Evolutionary conservation across 768 basidiomycete genomes (phyloP), one percentile per base, ranked within the genome.

Genomic region (Myochromella boudieri): DNA sequence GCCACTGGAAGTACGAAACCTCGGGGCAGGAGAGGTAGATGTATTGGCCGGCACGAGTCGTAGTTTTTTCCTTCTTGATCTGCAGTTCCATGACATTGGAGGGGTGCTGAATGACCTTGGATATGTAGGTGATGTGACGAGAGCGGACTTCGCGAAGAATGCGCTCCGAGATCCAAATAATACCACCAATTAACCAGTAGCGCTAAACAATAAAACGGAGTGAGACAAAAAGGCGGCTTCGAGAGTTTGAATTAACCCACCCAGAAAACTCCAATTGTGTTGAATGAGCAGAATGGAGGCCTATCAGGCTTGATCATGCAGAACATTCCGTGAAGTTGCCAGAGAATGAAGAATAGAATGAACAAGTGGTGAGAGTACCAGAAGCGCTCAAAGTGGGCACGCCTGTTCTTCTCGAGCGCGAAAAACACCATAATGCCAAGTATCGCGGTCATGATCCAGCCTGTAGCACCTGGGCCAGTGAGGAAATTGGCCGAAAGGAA

Each of bases 271-370:
- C 93, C 95, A 53, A 95, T 85, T 28, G 70, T 80, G 61, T 87
- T 87, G 66, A 65, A 87, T 3, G 88, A 90, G 69, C 95, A 98
- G 68, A 76, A 94, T 0, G 92, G 92, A 0, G 88, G 77, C 44
- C 88, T 76, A 67, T 97, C 92, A 20, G 94, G 93, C 67, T 89
- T 71, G 70, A 95, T 91, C 90, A 94, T 92, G 70, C 92, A 94
- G 81, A 91, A 95, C 88, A 95, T 87, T 44, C 93, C 93, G 61
- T 95, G 94, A 24, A 95, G 72, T 64, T 97, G 95, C 95, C 95
- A 97, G 61, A 76, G 72, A 64, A 92, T 78, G 75, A 97, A 97
- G 80, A 95, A 95, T 48, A 90, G 62, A 59, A 95, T 80, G 73
- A 94, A 95, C 51, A 97, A 74, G 64, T 97, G 88, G 62, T 91